These are phyloP conservation scores for Pleurotus salmoneostramineus DNA, from an alignment of 768 basidiomycete species.

Conservation along the genomic window DNA sequence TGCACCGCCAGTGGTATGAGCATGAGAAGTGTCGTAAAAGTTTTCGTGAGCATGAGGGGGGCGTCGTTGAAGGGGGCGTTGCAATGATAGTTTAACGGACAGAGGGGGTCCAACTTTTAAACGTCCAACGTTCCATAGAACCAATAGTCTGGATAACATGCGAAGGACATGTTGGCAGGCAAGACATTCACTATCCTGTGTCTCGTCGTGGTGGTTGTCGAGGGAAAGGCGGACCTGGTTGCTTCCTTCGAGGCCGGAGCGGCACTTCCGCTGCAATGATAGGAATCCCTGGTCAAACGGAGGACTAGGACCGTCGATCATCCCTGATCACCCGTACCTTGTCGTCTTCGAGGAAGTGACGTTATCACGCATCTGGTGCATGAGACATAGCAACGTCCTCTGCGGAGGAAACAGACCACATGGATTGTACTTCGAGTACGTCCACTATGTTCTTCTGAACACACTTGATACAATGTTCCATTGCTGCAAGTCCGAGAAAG, in stretches of 20 bases:
- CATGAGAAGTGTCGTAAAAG: not conserved
- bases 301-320: not conserved
- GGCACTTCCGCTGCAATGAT: not conserved
- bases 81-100: not conserved
- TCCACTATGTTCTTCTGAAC: not conserved
- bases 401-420: not conserved
- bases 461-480: not conserved
- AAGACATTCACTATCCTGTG: not conserved
- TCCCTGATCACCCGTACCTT: not conserved
- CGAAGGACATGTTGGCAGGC: not conserved
- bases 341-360: conserved; percentile 1
- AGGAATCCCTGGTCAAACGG: not conserved
- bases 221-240: not conserved
- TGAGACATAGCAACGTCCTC: conserved; percentile 1
- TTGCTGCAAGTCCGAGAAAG: not conserved
- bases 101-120: not conserved
- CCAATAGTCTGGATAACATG: not conserved
- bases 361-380: not conserved
- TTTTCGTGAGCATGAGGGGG: not conserved
- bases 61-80: not conserved
- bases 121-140: not conserved
- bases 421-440: not conserved
- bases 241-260: not conserved
- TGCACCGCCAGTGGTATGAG: not conserved
- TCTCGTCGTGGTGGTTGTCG: not conserved